These are phyloP conservation scores for Castanea crenata DNA, from an alignment of 306 rosid genomes.

Conservation along the genomic window DNA sequence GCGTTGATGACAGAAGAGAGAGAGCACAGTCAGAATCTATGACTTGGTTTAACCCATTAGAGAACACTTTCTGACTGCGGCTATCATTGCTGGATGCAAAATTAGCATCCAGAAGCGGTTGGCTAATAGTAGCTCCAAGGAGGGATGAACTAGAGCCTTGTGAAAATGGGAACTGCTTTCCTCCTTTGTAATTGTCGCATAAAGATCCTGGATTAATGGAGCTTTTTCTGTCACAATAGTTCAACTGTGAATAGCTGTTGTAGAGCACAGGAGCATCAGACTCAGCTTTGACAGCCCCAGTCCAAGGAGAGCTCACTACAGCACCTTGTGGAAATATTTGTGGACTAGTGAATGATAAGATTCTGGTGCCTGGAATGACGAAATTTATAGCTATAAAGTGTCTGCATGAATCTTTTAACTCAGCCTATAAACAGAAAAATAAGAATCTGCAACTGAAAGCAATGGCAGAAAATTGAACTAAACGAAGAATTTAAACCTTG, in stretches of 20 bases:
- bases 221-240: conserved; percentile 18
- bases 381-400: background rate
- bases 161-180: conserved; percentile 24
- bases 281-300: conserved; percentile 23
- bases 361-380: conserved; percentile 29
- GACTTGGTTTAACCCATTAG: conserved; percentile 17
- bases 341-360: conserved; percentile 30
- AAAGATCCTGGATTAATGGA: conserved; percentile 14
- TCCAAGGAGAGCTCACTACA: conserved; percentile 31
- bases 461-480: background rate
- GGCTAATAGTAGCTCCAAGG: conserved; percentile 17
- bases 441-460: background rate
- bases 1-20: conserved; percentile 70
- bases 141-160: conserved; percentile 21
- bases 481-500: conserved; percentile 46
- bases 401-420: background rate
- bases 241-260: conserved; percentile 9
- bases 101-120: conserved; percentile 10
- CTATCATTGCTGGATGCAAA: conserved; percentile 18
- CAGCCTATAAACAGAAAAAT: background rate
- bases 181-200: conserved; percentile 16
- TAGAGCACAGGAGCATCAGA: conserved; percentile 2
- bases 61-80: conserved; percentile 26
- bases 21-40: conserved; percentile 45
- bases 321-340: conserved; percentile 19